Conservation (phyloP, 2,329 filamentous ascomycete species). For the Huntiella decipiens region DNA sequence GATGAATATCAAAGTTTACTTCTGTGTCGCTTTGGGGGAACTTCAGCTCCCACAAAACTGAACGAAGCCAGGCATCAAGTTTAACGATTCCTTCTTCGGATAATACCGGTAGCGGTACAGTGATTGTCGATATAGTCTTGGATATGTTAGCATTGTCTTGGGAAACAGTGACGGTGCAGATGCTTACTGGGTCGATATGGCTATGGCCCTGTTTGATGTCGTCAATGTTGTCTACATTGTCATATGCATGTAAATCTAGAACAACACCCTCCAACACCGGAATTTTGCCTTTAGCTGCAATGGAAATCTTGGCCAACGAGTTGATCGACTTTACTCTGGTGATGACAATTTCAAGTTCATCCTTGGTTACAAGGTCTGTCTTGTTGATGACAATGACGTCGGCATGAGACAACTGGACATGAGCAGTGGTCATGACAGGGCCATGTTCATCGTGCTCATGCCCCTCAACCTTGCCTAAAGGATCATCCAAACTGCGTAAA, state of each 20-base stretch:
- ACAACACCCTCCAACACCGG: constrained; percentile 70
- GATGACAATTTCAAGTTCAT: constrained; percentile 50
- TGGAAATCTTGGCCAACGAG: constrained; percentile 63
- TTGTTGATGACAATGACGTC: constrained; percentile 95
- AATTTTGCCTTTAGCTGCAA: constrained; percentile 63
- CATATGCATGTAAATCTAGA: constrained; percentile 83
- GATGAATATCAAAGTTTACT: constrained; percentile 57
- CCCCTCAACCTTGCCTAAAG: constrained; percentile 32
- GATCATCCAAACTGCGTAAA: constrained; percentile 59
- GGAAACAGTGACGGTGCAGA: background rate
- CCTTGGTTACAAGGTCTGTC: constrained; percentile 55
- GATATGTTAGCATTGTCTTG: constrained; percentile 12
- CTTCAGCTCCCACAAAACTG: constrained; percentile 62
- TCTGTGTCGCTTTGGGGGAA: constrained; percentile 28
- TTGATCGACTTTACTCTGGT: constrained; percentile 71
- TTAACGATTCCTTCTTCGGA: constrained; percentile 33
- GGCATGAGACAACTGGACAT: constrained; percentile 90
- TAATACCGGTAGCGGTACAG: constrained; percentile 48
- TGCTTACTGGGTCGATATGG: constrained; percentile 64
- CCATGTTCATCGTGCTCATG: constrained; percentile 35
- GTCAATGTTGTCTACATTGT: constrained; percentile 56
- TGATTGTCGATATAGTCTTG: constrained; percentile 68
- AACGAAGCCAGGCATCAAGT: constrained; percentile 67
- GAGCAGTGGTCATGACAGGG: constrained; percentile 70
- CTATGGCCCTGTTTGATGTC: constrained; percentile 64